Evolutionary conservation across 352 stramenopile species (phyloP).

Genomic region (Globisporangium recalcitrans): DNA sequence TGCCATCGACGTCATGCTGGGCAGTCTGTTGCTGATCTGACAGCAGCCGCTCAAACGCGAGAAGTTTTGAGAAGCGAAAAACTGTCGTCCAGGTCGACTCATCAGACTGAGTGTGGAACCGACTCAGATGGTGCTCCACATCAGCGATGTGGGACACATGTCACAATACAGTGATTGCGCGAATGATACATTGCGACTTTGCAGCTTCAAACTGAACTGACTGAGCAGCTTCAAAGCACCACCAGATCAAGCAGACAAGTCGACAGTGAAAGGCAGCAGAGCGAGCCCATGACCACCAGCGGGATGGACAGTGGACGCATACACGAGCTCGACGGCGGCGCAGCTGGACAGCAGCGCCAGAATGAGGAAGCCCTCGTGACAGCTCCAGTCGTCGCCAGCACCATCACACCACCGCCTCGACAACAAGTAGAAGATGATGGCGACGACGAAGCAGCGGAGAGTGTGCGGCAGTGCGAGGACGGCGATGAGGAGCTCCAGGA

Average conservation of each 20-base stretch:
- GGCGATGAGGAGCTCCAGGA: constrained; percentile 6
- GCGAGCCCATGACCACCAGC: background rate
- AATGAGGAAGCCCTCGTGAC: background rate
- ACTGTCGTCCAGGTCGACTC: constrained; percentile 4
- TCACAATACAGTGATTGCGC: constrained; percentile 1
- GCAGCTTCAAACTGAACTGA: background rate
- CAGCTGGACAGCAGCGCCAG: background rate
- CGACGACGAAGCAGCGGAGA: constrained; percentile 4
- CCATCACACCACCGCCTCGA: too few relatives aligned
- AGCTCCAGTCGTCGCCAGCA: background rate
- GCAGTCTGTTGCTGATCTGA: background rate
- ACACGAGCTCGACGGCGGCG: background rate
- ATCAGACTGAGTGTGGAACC: background rate
- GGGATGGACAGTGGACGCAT: background rate
- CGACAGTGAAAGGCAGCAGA: background rate
- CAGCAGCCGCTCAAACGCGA: background rate
- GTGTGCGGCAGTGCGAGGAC: constrained; percentile 3
- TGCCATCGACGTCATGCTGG: background rate
- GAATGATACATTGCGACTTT: too few relatives aligned
- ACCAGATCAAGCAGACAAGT: background rate
- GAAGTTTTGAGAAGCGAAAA: background rate
- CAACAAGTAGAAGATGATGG: background rate
- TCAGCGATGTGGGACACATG: background rate
- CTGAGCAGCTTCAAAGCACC: background rate
- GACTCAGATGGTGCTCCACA: background rate